Evolutionary conservation across 2,329 filamentous ascomycete genomes (phyloP), one percentile per base, ranked within the genome.

Genomic region (Nigrospora osmanthi): DNA sequence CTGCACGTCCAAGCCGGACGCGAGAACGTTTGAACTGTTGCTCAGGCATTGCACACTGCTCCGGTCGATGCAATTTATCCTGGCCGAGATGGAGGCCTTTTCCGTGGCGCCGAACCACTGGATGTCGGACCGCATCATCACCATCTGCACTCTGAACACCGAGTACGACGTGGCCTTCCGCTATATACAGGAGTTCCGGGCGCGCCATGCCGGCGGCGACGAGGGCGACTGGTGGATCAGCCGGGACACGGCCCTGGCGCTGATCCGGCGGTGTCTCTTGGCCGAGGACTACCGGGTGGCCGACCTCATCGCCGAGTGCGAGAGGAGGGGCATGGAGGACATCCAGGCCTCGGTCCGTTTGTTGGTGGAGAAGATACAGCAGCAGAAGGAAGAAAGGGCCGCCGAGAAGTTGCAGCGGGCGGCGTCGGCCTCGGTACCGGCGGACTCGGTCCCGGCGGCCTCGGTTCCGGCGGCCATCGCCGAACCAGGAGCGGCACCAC

Each of bases 71-170:
- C 54, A 56, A 28, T 66, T 66, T 48, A 38, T 70, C 12, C 39
- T 58, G 5, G 52, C 56, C 4, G 67, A 70, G 56, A 69, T 70
- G 65, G 48, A 60, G 23, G 52, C 56, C 11, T 64, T 67, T 45
- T 53, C 47, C 14, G 48, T 70, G 11, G 53, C 51, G 42, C 60
- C 62, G 2, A 57, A 59, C 30, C 41, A 45, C 30, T 36, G 45
- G 19, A 60, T 58, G 14, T 56, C 63, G 35, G 54, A 68, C 44
- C 52, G 55, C 41, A 42, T 65, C 6, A 55, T 70, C 28, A 54
- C 60, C 30, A 60, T 61, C 41, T 58, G 56, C 42, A 53, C 60
- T 9, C 45, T 54, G 37, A 57, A 64, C 42, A 59, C 62, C 12
- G 53, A 59, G 19, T 60, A 68, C 30, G 60, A 64, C 40, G 49